phyloP scores from a whole-genome alignment of 2,329 filamentous ascomycete genomes.

The Monilinia laxa region DNA sequence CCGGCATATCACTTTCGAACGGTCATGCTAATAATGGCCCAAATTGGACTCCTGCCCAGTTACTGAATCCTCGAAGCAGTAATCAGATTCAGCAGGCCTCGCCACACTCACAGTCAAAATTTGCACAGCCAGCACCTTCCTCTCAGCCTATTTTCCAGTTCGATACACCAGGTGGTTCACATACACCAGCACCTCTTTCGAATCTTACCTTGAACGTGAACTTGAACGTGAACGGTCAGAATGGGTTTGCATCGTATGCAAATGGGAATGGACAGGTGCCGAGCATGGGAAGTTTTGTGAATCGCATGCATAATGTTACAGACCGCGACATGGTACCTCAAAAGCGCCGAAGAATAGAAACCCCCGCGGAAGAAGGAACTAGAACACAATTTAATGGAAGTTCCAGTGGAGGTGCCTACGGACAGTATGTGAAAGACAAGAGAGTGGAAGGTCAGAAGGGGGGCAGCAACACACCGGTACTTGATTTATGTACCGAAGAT shows the following conservation, averaged over 20 bases:
- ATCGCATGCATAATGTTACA: slow-evolving; percentile 73
- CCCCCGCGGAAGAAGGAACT: slow-evolving; percentile 45
- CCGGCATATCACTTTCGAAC: slow-evolving; percentile 11
- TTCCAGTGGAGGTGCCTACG: slow-evolving; percentile 59
- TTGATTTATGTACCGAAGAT: slow-evolving; percentile 54
- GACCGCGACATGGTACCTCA: slow-evolving; percentile 60
- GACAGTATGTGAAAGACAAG: slow-evolving; percentile 65
- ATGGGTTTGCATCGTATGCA: slow-evolving; percentile 31
- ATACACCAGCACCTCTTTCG: slow-evolving; percentile 18
- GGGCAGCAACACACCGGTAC: slow-evolving; percentile 40
- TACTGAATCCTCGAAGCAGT: slow-evolving; percentile 46
- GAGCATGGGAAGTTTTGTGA: slow-evolving; percentile 64
- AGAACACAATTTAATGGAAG: slow-evolving; percentile 48
- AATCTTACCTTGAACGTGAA: not conserved
- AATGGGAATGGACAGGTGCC: slow-evolving; percentile 26
- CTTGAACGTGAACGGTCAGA: not conserved
- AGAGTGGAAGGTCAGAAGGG: slow-evolving; percentile 47
- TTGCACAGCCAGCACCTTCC: slow-evolving; percentile 23
- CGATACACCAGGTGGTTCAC: slow-evolving; percentile 34
- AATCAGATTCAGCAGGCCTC: slow-evolving; percentile 6
- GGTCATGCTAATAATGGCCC: slow-evolving; percentile 13
- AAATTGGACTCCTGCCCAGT: slow-evolving; percentile 45
- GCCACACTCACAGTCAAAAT: slow-evolving; percentile 21
- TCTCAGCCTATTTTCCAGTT: slow-evolving; percentile 38
- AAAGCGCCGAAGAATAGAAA: slow-evolving; percentile 63